Evolutionary conservation across 306 rosid genomes (phyloP).

Genomic region (Cicer arietinum): DNA sequence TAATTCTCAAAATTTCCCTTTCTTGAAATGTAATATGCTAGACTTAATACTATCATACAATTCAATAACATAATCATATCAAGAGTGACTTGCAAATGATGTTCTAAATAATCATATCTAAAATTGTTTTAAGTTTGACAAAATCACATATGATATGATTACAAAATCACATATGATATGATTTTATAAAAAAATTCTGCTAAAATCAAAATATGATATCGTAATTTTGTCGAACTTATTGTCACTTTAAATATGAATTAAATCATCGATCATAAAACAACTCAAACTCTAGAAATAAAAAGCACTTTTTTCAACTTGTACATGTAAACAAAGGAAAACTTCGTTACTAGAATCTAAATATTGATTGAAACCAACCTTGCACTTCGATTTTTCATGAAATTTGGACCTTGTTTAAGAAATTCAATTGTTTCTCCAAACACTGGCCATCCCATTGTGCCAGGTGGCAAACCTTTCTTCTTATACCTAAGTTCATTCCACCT

Average conservation of each 20-base stretch:
- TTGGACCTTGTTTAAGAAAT: constrained; percentile 96
- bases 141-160: neutral
- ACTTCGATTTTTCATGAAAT: constrained; percentile 92
- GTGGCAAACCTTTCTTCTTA: constrained; percentile 88
- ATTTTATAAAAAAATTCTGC: neutral
- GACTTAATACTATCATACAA: constrained; percentile 33
- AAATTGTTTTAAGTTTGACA: neutral
- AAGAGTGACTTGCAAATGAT: constrained; percentile 18
- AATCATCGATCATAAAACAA: neutral
- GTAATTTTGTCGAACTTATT: neutral
- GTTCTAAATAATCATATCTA: neutral
- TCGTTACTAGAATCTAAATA: constrained; percentile 1
- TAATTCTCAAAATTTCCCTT: neutral
- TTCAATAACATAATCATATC: constrained; percentile 20
- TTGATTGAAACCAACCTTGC: constrained; percentile 62
- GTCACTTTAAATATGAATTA: neutral
- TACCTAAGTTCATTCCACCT: constrained; percentile 86
- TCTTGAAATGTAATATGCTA: constrained; percentile 37
- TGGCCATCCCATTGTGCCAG: constrained; percentile 99
- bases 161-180: neutral
- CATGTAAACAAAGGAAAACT: constrained; percentile 35
- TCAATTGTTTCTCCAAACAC: constrained; percentile 93
- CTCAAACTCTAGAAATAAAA: no score
- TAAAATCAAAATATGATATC: neutral
- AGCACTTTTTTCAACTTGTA: constrained; percentile 15